Conservation (phyloP, 148 eudicot species). For the Camellia sinensis region DNA sequence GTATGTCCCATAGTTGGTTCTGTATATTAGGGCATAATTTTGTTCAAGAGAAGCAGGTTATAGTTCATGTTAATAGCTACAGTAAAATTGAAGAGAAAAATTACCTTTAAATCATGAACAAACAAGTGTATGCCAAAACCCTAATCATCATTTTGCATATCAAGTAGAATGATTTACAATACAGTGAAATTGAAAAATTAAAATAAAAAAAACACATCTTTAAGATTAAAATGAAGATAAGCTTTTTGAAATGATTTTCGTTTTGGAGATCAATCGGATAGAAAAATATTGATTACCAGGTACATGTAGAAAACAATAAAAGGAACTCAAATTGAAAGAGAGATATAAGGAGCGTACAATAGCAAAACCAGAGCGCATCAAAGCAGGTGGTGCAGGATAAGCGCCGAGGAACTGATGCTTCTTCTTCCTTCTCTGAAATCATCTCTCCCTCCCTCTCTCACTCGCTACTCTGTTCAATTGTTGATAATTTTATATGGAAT, state of each 20-base stretch:
- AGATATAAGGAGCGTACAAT: constrained; percentile 43
- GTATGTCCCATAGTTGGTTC: no score
- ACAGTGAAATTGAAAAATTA: not conserved
- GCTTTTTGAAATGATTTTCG: not conserved
- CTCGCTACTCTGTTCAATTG: no score
- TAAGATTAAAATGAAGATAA: not conserved
- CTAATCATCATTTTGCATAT: no score
- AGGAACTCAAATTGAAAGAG: not conserved
- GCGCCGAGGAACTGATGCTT: constrained; percentile 24
- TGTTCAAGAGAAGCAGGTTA: no score
- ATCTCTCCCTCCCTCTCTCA: constrained; percentile 5
- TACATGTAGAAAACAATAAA: not conserved
- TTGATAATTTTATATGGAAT: no score
- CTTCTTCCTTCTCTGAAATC: constrained; percentile 24
- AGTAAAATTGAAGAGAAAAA: no score
- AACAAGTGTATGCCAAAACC: no score
- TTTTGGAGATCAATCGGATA: not conserved
- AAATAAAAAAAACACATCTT: not conserved
- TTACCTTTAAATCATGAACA: no score
- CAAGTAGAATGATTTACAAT: no score
- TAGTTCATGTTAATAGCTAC: no score
- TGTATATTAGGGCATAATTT: no score
- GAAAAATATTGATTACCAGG: not conserved
- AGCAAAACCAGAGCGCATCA: constrained; percentile 96
- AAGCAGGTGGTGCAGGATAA: constrained; percentile 59